A percentile compares a stretch with the other conserved stretches of the same genome.
Conservation (phyloP, 208 protist genomes). For the Crithidia sp. region DNA sequence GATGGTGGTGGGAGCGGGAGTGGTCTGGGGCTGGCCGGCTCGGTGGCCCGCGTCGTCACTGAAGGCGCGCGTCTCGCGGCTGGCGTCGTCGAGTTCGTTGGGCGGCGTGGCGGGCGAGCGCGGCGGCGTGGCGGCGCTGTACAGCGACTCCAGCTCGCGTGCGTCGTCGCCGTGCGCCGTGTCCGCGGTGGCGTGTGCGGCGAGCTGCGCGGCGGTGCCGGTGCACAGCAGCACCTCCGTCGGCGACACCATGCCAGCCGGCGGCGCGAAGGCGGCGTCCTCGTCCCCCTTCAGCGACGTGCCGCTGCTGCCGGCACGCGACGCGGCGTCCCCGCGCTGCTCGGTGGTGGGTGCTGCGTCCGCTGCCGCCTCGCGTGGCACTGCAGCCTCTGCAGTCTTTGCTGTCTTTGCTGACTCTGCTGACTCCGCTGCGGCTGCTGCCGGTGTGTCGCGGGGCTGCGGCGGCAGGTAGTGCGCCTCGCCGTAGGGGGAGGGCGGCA, state of each 20-base stretch:
- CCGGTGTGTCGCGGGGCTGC: not conserved
- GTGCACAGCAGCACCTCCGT: not conserved
- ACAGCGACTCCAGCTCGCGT: constrained; percentile 5
- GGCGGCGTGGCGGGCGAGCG: not conserved
- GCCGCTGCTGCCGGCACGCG: not conserved
- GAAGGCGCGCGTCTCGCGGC: not conserved
- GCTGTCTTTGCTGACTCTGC: not conserved
- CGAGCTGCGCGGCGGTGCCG: not conserved
- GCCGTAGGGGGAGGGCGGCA: constrained; percentile 6
- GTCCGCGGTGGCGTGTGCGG: not conserved
- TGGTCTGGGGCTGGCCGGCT: not conserved
- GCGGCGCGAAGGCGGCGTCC: not conserved
- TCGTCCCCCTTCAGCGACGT: constrained; percentile 2
- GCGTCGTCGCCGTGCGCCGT: constrained; percentile 2
- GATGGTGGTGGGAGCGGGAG: not conserved
- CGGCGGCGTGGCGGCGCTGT: not conserved
- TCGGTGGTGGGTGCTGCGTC: not conserved
- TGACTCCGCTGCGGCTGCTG: not conserved
- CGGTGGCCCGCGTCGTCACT: not conserved
- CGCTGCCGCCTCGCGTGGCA: not conserved
- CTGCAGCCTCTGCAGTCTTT: not conserved
- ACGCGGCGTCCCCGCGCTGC: not conserved
- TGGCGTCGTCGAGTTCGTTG: not conserved
- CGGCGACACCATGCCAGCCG: constrained; percentile 2
- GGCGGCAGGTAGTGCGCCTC: constrained; percentile 16